Percentiles rank a stretch among this genome's conserved stretches.
Evolutionary conservation across 352 stramenopile genomes (phyloP).

Genomic region (Lagenidium sp.): DNA sequence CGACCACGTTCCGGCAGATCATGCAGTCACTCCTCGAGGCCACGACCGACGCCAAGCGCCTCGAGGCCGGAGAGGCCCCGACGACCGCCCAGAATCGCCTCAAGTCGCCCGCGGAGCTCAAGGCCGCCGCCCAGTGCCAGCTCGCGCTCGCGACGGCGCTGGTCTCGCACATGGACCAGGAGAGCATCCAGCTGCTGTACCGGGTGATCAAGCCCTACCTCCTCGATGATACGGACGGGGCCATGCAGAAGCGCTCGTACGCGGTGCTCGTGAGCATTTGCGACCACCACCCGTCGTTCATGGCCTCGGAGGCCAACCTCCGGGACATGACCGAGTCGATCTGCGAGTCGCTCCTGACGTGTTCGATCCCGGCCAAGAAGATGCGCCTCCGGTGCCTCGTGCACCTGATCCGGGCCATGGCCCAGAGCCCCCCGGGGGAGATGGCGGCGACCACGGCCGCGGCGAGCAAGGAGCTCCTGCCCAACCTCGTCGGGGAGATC

Average conservation of each 20-base stretch:
- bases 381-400: constrained; percentile 91
- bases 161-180: constrained; percentile 67
- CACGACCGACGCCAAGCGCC: constrained; percentile 67
- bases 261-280: constrained; percentile 81
- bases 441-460: constrained; percentile 51
- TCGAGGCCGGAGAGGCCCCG: constrained; percentile 26
- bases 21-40: constrained; percentile 85
- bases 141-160: constrained; percentile 76
- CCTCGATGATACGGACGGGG: constrained; percentile 73
- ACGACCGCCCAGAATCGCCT: constrained; percentile 16
- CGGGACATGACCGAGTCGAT: constrained; percentile 91
- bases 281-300: constrained; percentile 73
- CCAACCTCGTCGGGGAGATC: constrained; percentile 92
- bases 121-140: constrained; percentile 61
- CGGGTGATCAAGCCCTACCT: constrained; percentile 86
- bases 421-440: no score
- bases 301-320: constrained; percentile 69
- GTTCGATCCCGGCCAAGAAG: constrained; percentile 92
- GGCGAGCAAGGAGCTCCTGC: constrained; percentile 67
- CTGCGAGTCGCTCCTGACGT: constrained; percentile 91
- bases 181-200: constrained; percentile 73
- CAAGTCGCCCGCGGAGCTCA: constrained; percentile 41
- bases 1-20: constrained; percentile 79
- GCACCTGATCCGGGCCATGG: constrained; percentile 72
- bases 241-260: constrained; percentile 88